Evolutionary conservation across 768 basidiomycete genomes (phyloP).

Genomic region (Bullera alba): DNA sequence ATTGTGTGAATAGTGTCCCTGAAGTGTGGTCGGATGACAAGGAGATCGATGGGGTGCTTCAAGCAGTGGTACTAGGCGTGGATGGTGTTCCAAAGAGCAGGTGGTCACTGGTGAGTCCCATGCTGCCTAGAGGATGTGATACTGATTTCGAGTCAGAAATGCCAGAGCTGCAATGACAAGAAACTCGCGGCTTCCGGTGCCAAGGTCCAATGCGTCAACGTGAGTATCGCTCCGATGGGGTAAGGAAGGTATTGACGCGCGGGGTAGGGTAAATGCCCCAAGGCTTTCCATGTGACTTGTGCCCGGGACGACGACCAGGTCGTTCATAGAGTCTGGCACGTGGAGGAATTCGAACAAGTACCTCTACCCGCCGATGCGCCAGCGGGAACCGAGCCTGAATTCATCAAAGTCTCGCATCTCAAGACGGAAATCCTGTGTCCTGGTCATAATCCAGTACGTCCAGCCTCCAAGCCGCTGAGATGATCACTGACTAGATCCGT

Average conservation of each 20-base stretch:
- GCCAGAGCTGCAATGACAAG: conserved; percentile 69
- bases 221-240: conserved; percentile 9
- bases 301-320: conserved; percentile 55
- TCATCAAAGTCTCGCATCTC: conserved; percentile 55
- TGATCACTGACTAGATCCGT: background rate
- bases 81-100: conserved; percentile 82
- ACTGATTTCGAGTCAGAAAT: conserved; percentile 61
- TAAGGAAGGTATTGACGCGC: background rate
- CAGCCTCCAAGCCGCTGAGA: background rate
- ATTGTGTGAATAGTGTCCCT: conserved; percentile 72
- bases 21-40: conserved; percentile 80
- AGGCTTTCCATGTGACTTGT: conserved; percentile 89
- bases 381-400: conserved; percentile 1
- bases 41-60: conserved; percentile 18
- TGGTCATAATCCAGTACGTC: conserved; percentile 80
- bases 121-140: background rate
- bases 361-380: conserved; percentile 13
- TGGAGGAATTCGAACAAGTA: conserved; percentile 21
- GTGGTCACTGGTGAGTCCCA: conserved; percentile 72
- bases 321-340: conserved; percentile 31
- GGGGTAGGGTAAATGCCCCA: conserved; percentile 69
- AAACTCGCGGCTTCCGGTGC: conserved; percentile 41
- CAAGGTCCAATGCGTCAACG: conserved; percentile 74
- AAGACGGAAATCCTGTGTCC: conserved; percentile 71
- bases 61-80: conserved; percentile 63